Evolutionary conservation across 306 rosid species (phyloP).

Genomic region (Malus sylvestris): DNA sequence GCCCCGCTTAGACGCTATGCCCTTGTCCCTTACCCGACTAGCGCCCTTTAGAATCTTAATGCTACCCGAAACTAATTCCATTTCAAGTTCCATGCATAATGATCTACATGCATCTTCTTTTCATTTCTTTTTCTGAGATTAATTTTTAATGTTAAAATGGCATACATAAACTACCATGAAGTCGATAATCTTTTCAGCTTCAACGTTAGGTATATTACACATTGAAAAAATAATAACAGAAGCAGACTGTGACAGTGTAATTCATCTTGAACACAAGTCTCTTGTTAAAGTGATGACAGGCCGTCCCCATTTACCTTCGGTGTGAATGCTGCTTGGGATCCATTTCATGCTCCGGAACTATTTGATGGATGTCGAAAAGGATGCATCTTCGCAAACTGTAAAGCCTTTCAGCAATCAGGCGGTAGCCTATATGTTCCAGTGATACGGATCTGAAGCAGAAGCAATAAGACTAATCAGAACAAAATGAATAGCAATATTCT

Average conservation of each 20-base stretch:
- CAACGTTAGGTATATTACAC: neutral
- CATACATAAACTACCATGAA: neutral
- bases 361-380: neutral
- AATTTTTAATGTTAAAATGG: too few relatives aligned
- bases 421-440: slow-evolving; percentile 44
- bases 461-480: neutral
- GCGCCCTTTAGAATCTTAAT: too few relatives aligned
- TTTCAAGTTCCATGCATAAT: neutral
- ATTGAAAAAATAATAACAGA: neutral
- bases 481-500: too few relatives aligned
- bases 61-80: neutral
- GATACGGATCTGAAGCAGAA: slow-evolving; percentile 55
- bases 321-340: neutral
- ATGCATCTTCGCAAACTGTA: slow-evolving; percentile 8
- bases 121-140: too few relatives aligned
- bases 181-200: neutral
- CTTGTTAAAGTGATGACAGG: neutral
- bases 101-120: neutral
- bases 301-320: neutral
- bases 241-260: neutral
- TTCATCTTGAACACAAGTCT: neutral
- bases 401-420: slow-evolving; percentile 30
- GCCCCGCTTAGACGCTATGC: too few relatives aligned
- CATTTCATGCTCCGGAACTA: neutral
- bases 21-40: too few relatives aligned